Percentiles rank a stretch among this genome's conserved stretches.
phyloP scores from a whole-genome alignment of 306 rosid genomes.

The Lithocarpus polystachyus region DNA sequence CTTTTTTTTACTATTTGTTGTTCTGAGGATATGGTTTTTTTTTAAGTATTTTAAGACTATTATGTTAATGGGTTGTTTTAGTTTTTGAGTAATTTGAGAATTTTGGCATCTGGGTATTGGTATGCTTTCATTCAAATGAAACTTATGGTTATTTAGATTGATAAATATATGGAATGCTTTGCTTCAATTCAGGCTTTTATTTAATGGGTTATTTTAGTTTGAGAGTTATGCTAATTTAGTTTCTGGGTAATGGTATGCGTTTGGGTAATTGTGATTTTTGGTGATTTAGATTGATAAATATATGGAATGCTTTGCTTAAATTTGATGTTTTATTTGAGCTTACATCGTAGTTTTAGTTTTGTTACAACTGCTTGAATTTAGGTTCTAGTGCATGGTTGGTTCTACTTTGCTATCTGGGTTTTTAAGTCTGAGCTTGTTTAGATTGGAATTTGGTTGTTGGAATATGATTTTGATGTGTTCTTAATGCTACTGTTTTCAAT shows the following conservation, averaged over 20 bases:
- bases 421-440: background rate
- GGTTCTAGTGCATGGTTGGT: background rate
- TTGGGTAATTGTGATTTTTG: background rate
- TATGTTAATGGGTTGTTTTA: background rate
- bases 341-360: background rate
- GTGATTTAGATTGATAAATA: background rate
- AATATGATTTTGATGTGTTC: background rate
- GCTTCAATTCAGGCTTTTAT: background rate
- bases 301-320: background rate
- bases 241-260: background rate
- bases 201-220: background rate
- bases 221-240: too few relatives aligned
- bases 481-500: background rate
- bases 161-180: background rate
- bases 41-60: background rate
- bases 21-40: background rate
- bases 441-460: background rate
- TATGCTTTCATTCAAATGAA: background rate
- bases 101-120: background rate
- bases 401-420: background rate
- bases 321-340: background rate
- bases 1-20: background rate
- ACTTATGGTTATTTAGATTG: background rate
- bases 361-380: background rate
- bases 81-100: background rate